phyloP scores from a whole-genome alignment of 2,329 filamentous ascomycete species.

The Rosellinia necatrix region DNA sequence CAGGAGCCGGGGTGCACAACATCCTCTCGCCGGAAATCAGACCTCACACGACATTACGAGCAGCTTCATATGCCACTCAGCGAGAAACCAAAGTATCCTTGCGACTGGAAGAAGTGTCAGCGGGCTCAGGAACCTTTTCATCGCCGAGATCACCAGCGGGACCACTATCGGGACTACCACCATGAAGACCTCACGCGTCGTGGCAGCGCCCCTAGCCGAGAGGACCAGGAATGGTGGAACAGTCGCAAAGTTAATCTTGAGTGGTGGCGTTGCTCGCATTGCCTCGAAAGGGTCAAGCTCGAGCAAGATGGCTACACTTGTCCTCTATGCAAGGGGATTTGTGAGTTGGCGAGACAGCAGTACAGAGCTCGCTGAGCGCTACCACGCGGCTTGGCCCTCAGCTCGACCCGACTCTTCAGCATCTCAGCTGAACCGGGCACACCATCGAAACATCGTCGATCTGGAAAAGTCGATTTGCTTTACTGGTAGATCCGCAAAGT shows the following conservation, averaged over 20 bases:
- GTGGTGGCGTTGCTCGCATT: constrained; percentile 62
- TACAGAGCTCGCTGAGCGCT: constrained; percentile 13
- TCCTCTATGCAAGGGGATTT: constrained; percentile 50
- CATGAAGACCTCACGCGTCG: constrained; percentile 50
- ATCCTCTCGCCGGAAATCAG: constrained; percentile 57
- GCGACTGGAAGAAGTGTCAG: constrained; percentile 57
- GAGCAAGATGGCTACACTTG: constrained; percentile 51
- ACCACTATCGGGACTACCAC: constrained; percentile 61
- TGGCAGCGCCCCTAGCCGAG: constrained; percentile 30
- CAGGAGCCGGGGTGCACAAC: constrained; percentile 44
- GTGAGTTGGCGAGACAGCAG: constrained; percentile 48
- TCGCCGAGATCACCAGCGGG: constrained; percentile 61
- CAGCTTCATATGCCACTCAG: constrained; percentile 52
- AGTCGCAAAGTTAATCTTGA: constrained; percentile 44
- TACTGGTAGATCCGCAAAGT: not conserved
- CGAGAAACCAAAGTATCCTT: constrained; percentile 50
- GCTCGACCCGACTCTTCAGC: not conserved
- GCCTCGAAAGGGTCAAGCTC: constrained; percentile 52
- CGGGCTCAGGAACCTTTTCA: constrained; percentile 53
- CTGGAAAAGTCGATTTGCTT: not conserved
- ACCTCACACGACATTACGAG: constrained; percentile 58
- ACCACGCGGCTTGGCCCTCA: not conserved
- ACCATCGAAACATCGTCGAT: not conserved
- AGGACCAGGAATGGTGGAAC: constrained; percentile 46
- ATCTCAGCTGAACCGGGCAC: constrained; percentile 3